phyloP scores from a whole-genome alignment of 441 rosid genomes.

The Corymbia citriodora region DNA sequence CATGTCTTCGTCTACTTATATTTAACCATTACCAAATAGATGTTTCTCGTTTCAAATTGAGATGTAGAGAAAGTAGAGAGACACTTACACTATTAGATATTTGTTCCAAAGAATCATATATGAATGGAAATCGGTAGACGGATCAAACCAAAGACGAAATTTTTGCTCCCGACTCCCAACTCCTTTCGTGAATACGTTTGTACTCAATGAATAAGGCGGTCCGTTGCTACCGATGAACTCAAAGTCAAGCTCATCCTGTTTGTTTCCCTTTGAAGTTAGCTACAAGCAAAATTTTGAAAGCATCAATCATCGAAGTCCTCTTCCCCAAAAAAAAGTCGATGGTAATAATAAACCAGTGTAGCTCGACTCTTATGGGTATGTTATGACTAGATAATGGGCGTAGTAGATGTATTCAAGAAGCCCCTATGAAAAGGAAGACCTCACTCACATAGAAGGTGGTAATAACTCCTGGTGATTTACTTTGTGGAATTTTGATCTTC shows the following conservation, averaged over 20 bases:
- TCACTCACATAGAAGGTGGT: constrained; percentile 30
- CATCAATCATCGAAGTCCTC: no score
- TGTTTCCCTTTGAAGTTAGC: constrained; percentile 19
- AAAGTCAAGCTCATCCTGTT: constrained; percentile 31
- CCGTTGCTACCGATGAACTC: constrained; percentile 32
- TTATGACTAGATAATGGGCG: not conserved
- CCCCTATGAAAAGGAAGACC: not conserved
- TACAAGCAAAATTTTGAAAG: not conserved
- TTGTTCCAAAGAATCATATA: constrained; percentile 30
- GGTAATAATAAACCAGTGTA: not conserved
- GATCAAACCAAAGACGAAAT: constrained; percentile 39
- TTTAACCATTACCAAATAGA: not conserved
- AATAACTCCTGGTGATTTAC: constrained; percentile 18
- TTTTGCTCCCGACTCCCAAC: constrained; percentile 30
- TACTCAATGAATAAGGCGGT: constrained; percentile 20
- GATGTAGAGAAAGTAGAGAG: not conserved
- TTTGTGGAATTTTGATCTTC: constrained; percentile 26
- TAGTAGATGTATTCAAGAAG: not conserved
- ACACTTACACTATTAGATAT: constrained; percentile 17
- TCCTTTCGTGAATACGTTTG: constrained; percentile 25
- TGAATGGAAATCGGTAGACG: constrained; percentile 27
- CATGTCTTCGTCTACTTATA: not conserved
- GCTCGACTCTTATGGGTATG: not conserved
- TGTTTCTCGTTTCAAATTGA: not conserved
- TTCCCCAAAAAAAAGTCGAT: not conserved